Evolutionary conservation across 2,329 filamentous ascomycete species (phyloP).

Genomic region (Ceratocystis alfenasii): DNA sequence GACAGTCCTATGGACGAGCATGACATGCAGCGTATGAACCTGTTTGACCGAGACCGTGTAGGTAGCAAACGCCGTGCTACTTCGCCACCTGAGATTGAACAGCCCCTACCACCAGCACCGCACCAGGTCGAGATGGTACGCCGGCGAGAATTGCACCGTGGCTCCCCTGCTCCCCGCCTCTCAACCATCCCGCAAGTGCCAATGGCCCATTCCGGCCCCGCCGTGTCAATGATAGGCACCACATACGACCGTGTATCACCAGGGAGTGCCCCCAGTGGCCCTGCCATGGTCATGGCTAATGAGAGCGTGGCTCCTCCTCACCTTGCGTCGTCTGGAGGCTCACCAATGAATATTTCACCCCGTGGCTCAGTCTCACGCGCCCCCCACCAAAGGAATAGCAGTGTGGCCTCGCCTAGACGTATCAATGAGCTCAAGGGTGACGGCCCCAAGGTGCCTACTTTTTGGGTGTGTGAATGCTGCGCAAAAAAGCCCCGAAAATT

Average conservation of each 20-base stretch:
- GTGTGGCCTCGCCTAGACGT: conserved; percentile 41
- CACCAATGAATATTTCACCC: conserved; percentile 39
- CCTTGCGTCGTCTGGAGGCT: conserved; percentile 26
- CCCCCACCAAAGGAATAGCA: conserved; percentile 37
- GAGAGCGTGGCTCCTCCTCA: conserved; percentile 40
- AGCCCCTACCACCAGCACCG: conserved; percentile 31
- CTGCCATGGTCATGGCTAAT: conserved; percentile 37
- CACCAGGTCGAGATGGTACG: conserved; percentile 36
- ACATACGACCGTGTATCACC: conserved; percentile 39
- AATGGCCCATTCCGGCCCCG: conserved; percentile 37
- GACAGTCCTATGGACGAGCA: conserved; percentile 37
- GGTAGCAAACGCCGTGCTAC: conserved; percentile 46
- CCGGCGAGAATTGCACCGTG: conserved; percentile 40
- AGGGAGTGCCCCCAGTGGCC: conserved; percentile 36
- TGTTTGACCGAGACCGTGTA: conserved; percentile 41
- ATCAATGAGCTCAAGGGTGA: conserved; percentile 39
- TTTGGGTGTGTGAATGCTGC: conserved; percentile 78
- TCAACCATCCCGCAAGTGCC: conserved; percentile 35
- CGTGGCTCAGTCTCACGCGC: conserved; percentile 35
- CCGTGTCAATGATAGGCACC: conserved; percentile 36
- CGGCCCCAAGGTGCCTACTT: conserved; percentile 40
- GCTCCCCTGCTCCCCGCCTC: conserved; percentile 42
- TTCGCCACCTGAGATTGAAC: conserved; percentile 41
- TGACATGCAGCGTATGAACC: conserved; percentile 32
- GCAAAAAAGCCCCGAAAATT: conserved; percentile 97